Evolutionary conservation across 140 eudicot species (phyloP).

Genomic region (Artemisia princeps): DNA sequence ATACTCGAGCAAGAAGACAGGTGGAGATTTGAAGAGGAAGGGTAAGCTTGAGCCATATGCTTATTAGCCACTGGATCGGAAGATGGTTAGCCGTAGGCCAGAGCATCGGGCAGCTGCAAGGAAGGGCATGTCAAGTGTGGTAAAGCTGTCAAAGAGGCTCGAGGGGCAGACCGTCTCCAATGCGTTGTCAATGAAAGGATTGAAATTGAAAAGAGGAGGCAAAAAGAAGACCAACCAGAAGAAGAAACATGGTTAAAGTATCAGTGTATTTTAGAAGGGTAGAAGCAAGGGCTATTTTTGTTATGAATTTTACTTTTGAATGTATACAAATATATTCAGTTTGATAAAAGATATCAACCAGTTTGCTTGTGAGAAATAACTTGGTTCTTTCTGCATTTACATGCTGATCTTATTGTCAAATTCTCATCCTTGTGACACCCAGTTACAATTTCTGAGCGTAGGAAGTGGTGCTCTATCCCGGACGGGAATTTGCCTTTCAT

Average conservation of each 20-base stretch:
- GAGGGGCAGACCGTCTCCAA: conserved; percentile 69
- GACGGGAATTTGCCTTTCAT: too few relatives aligned
- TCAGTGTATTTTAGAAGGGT: too few relatives aligned
- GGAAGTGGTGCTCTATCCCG: too few relatives aligned
- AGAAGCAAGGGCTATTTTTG: too few relatives aligned
- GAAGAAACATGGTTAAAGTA: not conserved
- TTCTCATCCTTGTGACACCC: too few relatives aligned
- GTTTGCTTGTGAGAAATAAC: not conserved
- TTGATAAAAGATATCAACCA: not conserved
- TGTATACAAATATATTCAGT: not conserved
- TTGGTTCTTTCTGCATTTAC: too few relatives aligned
- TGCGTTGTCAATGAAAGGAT: conserved; percentile 52
- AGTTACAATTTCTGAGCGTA: too few relatives aligned
- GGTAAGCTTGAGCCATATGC: conserved; percentile 95
- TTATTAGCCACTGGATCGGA: conserved; percentile 93
- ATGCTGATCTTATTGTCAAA: too few relatives aligned
- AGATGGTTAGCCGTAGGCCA: conserved; percentile 88
- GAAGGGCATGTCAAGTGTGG: conserved; percentile 90
- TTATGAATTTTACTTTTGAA: too few relatives aligned
- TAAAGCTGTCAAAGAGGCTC: conserved; percentile 56
- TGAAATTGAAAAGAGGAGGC: conserved; percentile 28
- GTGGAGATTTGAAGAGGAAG: conserved; percentile 90
- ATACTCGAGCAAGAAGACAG: conserved; percentile 88
- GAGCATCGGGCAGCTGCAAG: conserved; percentile 91
- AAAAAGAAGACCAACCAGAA: conserved; percentile 33